Evolutionary conservation across 179 eudicot genomes (phyloP).

Genomic region (Camellia oleifera): DNA sequence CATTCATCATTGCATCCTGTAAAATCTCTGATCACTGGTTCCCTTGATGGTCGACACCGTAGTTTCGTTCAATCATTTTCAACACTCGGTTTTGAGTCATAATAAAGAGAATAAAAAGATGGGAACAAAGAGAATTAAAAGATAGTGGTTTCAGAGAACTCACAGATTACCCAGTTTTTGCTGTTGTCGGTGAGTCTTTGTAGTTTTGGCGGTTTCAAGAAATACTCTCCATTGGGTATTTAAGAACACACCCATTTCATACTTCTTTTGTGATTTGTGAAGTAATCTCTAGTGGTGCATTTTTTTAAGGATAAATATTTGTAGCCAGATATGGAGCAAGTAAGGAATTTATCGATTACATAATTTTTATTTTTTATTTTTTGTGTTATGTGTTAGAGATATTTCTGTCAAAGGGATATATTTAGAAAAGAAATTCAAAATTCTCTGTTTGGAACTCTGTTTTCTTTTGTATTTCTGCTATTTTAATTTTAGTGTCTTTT

Average conservation of each 20-base stretch:
- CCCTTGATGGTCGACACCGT: slow-evolving; percentile 52
- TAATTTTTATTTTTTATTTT: too few relatives aligned
- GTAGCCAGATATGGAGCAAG: too few relatives aligned
- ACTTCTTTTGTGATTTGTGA: not conserved
- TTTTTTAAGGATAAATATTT: too few relatives aligned
- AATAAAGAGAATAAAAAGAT: too few relatives aligned
- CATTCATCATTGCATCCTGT: slow-evolving; percentile 42
- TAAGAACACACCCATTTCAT: slow-evolving; percentile 12
- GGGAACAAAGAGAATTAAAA: slow-evolving; percentile 5
- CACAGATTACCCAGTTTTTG: slow-evolving; percentile 25
- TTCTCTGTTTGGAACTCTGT: too few relatives aligned
- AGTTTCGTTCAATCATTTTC: slow-evolving; percentile 37
- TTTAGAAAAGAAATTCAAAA: too few relatives aligned
- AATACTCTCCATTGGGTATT: slow-evolving; percentile 17
- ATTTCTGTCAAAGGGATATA: too few relatives aligned
- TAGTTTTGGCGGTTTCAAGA: slow-evolving; percentile 17
- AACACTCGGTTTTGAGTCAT: not conserved
- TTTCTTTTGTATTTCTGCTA: too few relatives aligned
- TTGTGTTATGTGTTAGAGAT: too few relatives aligned
- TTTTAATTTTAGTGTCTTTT: too few relatives aligned
- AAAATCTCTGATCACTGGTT: slow-evolving; percentile 28
- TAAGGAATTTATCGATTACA: too few relatives aligned
- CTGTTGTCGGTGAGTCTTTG: slow-evolving; percentile 39
- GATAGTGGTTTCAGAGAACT: slow-evolving; percentile 11
- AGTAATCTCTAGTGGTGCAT: too few relatives aligned